Evolutionary conservation across 768 basidiomycete species (phyloP).

Genomic region (Leccinum broughii): DNA sequence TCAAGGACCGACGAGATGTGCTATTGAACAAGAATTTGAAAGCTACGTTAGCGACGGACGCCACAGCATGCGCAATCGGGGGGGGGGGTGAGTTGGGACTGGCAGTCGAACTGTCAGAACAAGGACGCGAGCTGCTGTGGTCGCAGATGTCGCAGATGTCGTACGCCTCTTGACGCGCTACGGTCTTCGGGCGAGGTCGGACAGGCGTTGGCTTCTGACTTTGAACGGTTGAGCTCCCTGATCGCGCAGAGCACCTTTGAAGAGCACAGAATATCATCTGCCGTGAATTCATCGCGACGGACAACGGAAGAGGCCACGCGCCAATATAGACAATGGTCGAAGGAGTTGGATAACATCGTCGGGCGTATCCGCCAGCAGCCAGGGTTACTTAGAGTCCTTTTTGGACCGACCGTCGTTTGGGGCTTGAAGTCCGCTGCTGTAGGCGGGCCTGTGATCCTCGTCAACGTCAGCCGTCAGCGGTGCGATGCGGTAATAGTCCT

Average conservation of each 20-base stretch:
- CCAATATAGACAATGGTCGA: conserved; percentile 16
- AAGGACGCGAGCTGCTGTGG: conserved; percentile 33
- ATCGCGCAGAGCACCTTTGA: conserved; percentile 8
- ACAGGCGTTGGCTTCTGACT: conserved; percentile 22
- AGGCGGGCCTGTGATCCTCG: conserved; percentile 37
- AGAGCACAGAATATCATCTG: neutral
- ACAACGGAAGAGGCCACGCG: conserved; percentile 16
- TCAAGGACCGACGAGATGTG: conserved; percentile 16
- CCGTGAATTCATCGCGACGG: conserved; percentile 1
- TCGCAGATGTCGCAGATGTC: conserved; percentile 28
- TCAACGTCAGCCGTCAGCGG: conserved; percentile 34
- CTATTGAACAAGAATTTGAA: conserved; percentile 12
- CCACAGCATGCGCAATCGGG: conserved; percentile 29
- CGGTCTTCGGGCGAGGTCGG: conserved; percentile 18
- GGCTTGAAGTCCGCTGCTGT: conserved; percentile 20
- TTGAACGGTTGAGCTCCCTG: conserved; percentile 23
- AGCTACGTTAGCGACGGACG: conserved; percentile 18
- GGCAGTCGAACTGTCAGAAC: conserved; percentile 38
- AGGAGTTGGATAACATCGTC: conserved; percentile 22
- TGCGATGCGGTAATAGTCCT: conserved; percentile 42
- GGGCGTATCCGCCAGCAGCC: conserved; percentile 22
- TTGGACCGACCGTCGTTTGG: conserved; percentile 25
- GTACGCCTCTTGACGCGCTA: conserved; percentile 27
- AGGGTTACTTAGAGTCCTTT: conserved; percentile 32
- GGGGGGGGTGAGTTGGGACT: conserved; percentile 13